A percentile compares a stretch with the other conserved stretches of the same genome.
These are phyloP conservation scores for Colletotrichum caudatum DNA, from an alignment of 2,329 filamentous ascomycete species.

Conservation along the genomic window DNA sequence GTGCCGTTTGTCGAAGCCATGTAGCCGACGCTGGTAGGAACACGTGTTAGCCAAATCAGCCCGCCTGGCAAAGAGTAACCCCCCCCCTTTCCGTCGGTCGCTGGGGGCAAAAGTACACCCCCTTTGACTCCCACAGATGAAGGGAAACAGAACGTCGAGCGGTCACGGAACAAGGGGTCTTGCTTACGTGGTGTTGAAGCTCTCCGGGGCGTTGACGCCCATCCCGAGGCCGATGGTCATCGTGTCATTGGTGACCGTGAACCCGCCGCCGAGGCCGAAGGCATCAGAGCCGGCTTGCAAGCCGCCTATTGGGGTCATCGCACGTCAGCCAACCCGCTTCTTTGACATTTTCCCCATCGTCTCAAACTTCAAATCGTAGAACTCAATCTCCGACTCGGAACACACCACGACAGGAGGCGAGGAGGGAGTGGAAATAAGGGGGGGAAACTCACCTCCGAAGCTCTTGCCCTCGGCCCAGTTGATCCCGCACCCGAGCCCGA, in stretches of 20 bases:
- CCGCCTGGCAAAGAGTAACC: neutral
- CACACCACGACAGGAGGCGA: neutral
- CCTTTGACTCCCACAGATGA: neutral
- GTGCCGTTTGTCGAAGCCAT: slow-evolving; percentile 33
- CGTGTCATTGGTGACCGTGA: slow-evolving; percentile 35
- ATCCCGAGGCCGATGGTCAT: slow-evolving; percentile 35
- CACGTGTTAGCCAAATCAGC: neutral
- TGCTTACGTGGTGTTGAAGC: slow-evolving; percentile 29
- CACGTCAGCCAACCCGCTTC: neutral
- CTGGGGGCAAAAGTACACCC: neutral
- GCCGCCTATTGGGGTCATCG: neutral
- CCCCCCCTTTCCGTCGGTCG: neutral
- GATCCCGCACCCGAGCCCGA: slow-evolving; percentile 34
- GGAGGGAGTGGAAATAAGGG: neutral
- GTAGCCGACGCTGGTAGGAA: slow-evolving; percentile 15
- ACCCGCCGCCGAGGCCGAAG: slow-evolving; percentile 36
- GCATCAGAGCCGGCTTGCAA: slow-evolving; percentile 35
- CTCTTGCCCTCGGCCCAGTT: slow-evolving; percentile 31
- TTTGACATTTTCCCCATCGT: too few species aligned
- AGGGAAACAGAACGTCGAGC: neutral
- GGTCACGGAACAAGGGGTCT: neutral
- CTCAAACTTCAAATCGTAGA: neutral
- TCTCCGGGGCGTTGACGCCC: slow-evolving; percentile 18
- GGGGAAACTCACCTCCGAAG: slow-evolving; percentile 27
- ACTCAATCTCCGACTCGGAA: neutral